Evolutionary conservation across 768 basidiomycete genomes (phyloP).

Genomic region (Naganishia randhawae): DNA sequence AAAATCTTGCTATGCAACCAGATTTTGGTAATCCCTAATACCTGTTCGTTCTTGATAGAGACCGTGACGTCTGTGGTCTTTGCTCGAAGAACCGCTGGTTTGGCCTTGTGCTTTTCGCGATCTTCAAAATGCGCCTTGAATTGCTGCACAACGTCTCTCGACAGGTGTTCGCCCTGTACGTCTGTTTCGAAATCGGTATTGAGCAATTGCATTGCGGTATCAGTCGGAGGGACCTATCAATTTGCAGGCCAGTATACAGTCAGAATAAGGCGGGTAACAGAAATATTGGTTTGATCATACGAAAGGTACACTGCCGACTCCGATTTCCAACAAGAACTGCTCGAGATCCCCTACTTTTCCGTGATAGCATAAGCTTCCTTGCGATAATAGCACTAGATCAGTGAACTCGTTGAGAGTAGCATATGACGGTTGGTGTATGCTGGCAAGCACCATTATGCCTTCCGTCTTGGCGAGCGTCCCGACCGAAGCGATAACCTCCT

Average conservation of each 20-base stretch:
- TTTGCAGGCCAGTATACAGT: neutral
- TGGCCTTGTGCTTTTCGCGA: neutral
- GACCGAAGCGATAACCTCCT: slow-evolving; percentile 69
- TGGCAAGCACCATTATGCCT: slow-evolving; percentile 71
- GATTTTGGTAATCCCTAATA: neutral
- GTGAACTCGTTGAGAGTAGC: slow-evolving; percentile 61
- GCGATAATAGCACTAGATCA: slow-evolving; percentile 57
- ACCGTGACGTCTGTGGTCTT: neutral
- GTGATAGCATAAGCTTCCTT: slow-evolving; percentile 55
- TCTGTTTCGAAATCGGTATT: slow-evolving; percentile 27
- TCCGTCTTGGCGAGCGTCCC: slow-evolving; percentile 54
- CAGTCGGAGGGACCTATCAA: slow-evolving; percentile 23
- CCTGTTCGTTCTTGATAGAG: neutral
- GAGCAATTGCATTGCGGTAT: slow-evolving; percentile 30
- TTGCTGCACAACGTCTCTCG: neutral
- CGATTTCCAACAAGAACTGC: slow-evolving; percentile 15
- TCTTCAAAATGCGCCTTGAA: neutral
- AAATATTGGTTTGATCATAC: neutral
- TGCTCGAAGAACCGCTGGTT: neutral
- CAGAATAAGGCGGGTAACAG: neutral
- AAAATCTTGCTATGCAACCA: slow-evolving; percentile 52
- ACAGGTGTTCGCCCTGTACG: neutral
- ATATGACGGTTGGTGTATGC: slow-evolving; percentile 80
- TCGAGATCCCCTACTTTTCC: slow-evolving; percentile 40
- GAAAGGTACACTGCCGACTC: slow-evolving; percentile 6